Evolutionary conservation across 2,329 filamentous ascomycete species (phyloP).

Genomic region (Verticillium longisporum): DNA sequence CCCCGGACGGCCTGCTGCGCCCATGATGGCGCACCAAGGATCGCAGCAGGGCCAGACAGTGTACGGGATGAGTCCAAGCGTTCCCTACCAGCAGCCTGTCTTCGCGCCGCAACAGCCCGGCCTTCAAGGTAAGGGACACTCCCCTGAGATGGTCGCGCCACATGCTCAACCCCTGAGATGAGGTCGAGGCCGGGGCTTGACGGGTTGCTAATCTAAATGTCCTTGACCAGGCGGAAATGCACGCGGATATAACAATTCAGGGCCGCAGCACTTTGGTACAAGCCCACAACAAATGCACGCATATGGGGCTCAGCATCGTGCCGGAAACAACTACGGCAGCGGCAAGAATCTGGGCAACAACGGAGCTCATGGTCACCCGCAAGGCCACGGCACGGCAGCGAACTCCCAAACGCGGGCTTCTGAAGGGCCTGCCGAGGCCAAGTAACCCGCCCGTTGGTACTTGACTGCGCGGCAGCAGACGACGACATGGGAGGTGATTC

Average conservation of each 20-base stretch:
- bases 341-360: conserved; percentile 40
- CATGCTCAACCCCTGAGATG: not conserved
- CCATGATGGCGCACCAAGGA: conserved; percentile 92
- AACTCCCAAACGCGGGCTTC: conserved; percentile 21
- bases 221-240: conserved; percentile 42
- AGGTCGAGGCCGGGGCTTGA: not conserved
- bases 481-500: not conserved
- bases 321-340: conserved; percentile 41
- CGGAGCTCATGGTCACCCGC: conserved; percentile 31
- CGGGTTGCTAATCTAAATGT: conserved; percentile 33
- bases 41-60: conserved; percentile 82
- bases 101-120: conserved; percentile 61
- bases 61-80: conserved; percentile 69
- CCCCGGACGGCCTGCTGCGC: conserved; percentile 68
- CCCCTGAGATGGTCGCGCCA: not conserved
- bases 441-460: conserved; percentile 22
- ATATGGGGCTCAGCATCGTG: conserved; percentile 53
- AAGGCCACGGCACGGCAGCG: conserved; percentile 28
- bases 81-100: conserved; percentile 68
- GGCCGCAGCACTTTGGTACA: conserved; percentile 56
- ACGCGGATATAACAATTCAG: conserved; percentile 52
- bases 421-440: conserved; percentile 37
- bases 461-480: not conserved
- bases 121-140: conserved; percentile 60
- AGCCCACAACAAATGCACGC: conserved; percentile 62